Evolutionary conservation across 2,329 filamentous ascomycete genomes (phyloP).

Genomic region (Ophiocordyceps robertsii): DNA sequence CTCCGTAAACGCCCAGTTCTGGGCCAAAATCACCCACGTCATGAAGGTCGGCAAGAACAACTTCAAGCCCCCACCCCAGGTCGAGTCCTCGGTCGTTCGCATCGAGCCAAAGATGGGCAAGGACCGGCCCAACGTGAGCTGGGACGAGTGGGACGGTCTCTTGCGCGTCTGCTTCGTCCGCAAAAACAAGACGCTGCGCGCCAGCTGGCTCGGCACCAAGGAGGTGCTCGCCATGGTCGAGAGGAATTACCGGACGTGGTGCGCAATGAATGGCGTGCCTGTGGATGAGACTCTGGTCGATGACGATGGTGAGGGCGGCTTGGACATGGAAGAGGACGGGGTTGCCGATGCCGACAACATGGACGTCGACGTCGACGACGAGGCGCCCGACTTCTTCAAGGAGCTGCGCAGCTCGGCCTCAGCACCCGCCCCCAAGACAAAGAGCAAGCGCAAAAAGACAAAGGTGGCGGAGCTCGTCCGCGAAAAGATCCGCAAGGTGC

Average conservation of each 20-base stretch:
- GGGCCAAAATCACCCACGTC: slow-evolving; percentile 49
- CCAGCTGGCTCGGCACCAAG: slow-evolving; percentile 66
- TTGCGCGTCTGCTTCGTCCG: slow-evolving; percentile 57
- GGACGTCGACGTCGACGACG: slow-evolving; percentile 54
- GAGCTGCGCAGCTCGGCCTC: slow-evolving; percentile 32
- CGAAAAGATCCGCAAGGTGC: slow-evolving; percentile 72
- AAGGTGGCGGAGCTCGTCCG: slow-evolving; percentile 72
- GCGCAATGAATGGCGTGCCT: slow-evolving; percentile 69
- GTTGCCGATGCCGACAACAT: slow-evolving; percentile 31
- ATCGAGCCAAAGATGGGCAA: slow-evolving; percentile 74
- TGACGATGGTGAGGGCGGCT: slow-evolving; percentile 24
- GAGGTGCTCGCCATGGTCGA: slow-evolving; percentile 75
- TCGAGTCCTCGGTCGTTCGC: slow-evolving; percentile 82
- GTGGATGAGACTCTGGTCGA: slow-evolving; percentile 54
- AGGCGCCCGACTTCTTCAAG: slow-evolving; percentile 75
- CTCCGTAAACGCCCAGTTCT: slow-evolving; percentile 89
- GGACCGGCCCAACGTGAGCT: slow-evolving; percentile 71
- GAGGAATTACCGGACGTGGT: slow-evolving; percentile 79
- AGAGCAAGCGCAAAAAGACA: slow-evolving; percentile 61
- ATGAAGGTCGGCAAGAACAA: slow-evolving; percentile 96
- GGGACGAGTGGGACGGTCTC: slow-evolving; percentile 91
- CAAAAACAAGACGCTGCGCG: slow-evolving; percentile 82
- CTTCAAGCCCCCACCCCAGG: slow-evolving; percentile 87
- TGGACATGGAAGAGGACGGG: slow-evolving; percentile 25
- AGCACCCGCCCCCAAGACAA: slow-evolving; percentile 38